Evolutionary conservation across 2,329 filamentous ascomycete species (phyloP).

Genomic region (Onygenales sp.): DNA sequence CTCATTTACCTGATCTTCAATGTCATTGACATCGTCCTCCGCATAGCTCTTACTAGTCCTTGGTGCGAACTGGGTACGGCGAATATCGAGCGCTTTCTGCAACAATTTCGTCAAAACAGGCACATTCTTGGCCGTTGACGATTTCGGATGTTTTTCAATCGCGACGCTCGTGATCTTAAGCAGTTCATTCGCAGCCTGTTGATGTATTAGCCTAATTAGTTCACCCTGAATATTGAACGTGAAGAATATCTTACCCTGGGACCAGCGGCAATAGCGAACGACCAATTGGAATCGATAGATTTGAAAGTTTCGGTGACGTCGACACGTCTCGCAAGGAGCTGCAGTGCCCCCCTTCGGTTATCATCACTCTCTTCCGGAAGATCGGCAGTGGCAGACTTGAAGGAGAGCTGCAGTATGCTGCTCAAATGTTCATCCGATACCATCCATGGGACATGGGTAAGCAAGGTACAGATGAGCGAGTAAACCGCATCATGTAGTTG

Average conservation of each 20-base stretch:
- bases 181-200: slow-evolving; percentile 57
- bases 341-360: slow-evolving; percentile 59
- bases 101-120: slow-evolving; percentile 55
- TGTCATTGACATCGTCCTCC: slow-evolving; percentile 39
- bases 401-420: slow-evolving; percentile 61
- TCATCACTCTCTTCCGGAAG: slow-evolving; percentile 55
- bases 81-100: slow-evolving; percentile 43
- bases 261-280: slow-evolving; percentile 52
- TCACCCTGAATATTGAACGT: background rate
- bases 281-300: slow-evolving; percentile 65
- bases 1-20: slow-evolving; percentile 59
- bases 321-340: slow-evolving; percentile 65
- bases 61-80: slow-evolving; percentile 28
- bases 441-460: slow-evolving; percentile 83
- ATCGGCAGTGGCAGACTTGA: slow-evolving; percentile 56
- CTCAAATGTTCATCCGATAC: slow-evolving; percentile 67
- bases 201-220: slow-evolving; percentile 2
- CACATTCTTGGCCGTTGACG: slow-evolving; percentile 66
- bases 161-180: slow-evolving; percentile 60
- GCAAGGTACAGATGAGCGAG: slow-evolving; percentile 66
- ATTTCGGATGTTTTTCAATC: slow-evolving; percentile 70
- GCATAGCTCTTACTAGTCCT: slow-evolving; percentile 32
- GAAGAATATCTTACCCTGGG: slow-evolving; percentile 44
- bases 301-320: slow-evolving; percentile 67
- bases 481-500: slow-evolving; percentile 75